Conservation (phyloP, 768 basidiomycete genomes). For the Austroboletus eburneus region DNA sequence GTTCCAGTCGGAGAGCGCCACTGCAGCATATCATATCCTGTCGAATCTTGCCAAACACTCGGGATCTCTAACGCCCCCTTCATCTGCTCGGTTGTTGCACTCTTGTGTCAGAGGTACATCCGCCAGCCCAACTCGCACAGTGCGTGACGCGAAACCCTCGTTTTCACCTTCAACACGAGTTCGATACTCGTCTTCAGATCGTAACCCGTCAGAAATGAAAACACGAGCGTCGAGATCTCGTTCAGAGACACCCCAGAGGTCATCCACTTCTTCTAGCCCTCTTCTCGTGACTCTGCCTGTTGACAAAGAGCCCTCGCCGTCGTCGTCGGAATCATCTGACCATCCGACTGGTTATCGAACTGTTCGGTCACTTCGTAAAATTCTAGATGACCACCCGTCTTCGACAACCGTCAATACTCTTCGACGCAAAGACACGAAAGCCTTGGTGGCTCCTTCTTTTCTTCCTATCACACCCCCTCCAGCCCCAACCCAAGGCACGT, state of each 20-base stretch:
- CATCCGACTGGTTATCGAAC: slow-evolving; percentile 54
- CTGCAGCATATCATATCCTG: slow-evolving; percentile 60
- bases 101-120: slow-evolving; percentile 34
- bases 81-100: slow-evolving; percentile 29
- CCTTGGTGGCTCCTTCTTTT: slow-evolving; percentile 22
- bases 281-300: slow-evolving; percentile 54
- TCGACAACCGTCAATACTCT: slow-evolving; percentile 23
- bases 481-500: slow-evolving; percentile 54
- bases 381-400: slow-evolving; percentile 51
- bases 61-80: slow-evolving; percentile 23
- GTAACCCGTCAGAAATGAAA: slow-evolving; percentile 6
- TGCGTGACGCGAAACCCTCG: slow-evolving; percentile 15
- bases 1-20: slow-evolving; percentile 39
- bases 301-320: slow-evolving; percentile 48
- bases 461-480: slow-evolving; percentile 45
- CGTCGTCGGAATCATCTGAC: slow-evolving; percentile 53
- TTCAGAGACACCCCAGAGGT: slow-evolving; percentile 31
- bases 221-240: slow-evolving; percentile 18
- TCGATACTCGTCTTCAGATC: slow-evolving; percentile 11
- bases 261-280: slow-evolving; percentile 13
- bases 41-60: slow-evolving; percentile 49
- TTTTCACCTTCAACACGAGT: slow-evolving; percentile 15
- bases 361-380: slow-evolving; percentile 63
- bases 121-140: slow-evolving; percentile 26
- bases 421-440: slow-evolving; percentile 10